Evolutionary conservation across 306 rosid species (phyloP).

Genomic region (Cyamopsis tetragonoloba): DNA sequence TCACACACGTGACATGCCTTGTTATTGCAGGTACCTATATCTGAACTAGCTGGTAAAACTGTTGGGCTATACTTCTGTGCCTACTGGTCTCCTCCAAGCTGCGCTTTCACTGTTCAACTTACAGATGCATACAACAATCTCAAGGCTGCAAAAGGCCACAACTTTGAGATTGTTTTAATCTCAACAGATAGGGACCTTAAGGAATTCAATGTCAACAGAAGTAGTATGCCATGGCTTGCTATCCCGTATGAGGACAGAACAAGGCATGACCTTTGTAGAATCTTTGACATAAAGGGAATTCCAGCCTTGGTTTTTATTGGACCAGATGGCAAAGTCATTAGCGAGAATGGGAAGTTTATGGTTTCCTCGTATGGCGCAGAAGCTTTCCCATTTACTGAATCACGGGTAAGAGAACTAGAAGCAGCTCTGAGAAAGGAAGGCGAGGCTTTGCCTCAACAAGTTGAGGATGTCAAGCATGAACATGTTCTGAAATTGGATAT

Average conservation of each 20-base stretch:
- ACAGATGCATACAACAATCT: constrained; percentile 57
- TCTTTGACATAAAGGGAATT: constrained; percentile 63
- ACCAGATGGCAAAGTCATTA: constrained; percentile 59
- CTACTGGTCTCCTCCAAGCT: constrained; percentile 85
- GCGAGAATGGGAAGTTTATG: constrained; percentile 54
- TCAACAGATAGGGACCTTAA: constrained; percentile 73
- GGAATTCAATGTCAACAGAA: constrained; percentile 56
- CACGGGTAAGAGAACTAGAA: constrained; percentile 57
- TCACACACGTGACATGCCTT: neutral
- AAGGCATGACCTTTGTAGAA: constrained; percentile 71
- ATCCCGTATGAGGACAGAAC: constrained; percentile 69
- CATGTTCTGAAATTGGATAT: constrained; percentile 74
- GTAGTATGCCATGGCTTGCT: constrained; percentile 80
- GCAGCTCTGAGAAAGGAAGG: constrained; percentile 67
- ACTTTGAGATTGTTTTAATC: constrained; percentile 63
- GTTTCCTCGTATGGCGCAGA: constrained; percentile 69
- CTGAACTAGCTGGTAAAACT: constrained; percentile 68
- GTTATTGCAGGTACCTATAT: constrained; percentile 48
- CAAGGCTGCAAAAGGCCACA: constrained; percentile 24
- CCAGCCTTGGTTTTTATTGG: constrained; percentile 75
- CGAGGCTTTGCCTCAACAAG: constrained; percentile 69
- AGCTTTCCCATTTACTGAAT: constrained; percentile 81
- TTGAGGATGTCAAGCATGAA: constrained; percentile 78
- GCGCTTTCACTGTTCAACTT: constrained; percentile 65
- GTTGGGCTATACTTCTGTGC: constrained; percentile 81